Conservation (phyloP, 2,329 filamentous ascomycete genomes). For the Alternaria angustiovoidea region DNA sequence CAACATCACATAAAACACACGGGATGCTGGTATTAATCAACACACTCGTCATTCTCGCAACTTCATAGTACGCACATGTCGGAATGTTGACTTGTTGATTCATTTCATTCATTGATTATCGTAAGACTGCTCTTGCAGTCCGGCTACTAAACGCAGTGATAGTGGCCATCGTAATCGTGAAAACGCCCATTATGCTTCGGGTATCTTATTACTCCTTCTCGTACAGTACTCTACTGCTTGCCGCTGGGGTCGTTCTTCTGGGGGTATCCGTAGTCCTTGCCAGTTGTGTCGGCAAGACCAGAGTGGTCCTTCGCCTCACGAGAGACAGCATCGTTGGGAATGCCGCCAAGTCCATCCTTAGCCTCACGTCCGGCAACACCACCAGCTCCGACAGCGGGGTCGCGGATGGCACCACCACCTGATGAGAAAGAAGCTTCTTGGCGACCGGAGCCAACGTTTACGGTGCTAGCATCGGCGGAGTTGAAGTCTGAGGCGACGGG, state of each 20-base stretch:
- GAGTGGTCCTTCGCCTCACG: constrained; percentile 55
- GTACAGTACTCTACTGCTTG: constrained; percentile 24
- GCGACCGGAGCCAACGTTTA: constrained; percentile 74
- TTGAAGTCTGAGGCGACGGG: constrained; percentile 81
- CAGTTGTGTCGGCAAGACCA: constrained; percentile 53
- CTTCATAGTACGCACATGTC: neutral
- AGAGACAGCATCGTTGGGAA: constrained; percentile 68
- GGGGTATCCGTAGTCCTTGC: constrained; percentile 54
- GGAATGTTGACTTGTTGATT: constrained; percentile 17
- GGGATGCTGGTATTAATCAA: neutral
- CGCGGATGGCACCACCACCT: constrained; percentile 56
- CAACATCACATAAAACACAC: neutral
- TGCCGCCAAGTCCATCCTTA: constrained; percentile 62
- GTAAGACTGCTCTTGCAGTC: constrained; percentile 21
- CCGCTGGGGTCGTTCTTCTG: constrained; percentile 51
- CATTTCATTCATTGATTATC: constrained; percentile 11
- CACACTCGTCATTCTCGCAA: neutral
- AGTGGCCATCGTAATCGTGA: constrained; percentile 9
- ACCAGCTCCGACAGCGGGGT: constrained; percentile 61
- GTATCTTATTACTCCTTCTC: constrained; percentile 3
- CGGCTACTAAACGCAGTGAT: constrained; percentile 23
- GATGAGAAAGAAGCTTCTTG: constrained; percentile 54
- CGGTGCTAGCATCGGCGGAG: constrained; percentile 71
- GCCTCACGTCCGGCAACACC: constrained; percentile 69
- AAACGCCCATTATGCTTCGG: constrained; percentile 11